Percentiles rank a stretch among this genome's conserved stretches.
phyloP scores from a whole-genome alignment of 2,329 filamentous ascomycete genomes.

The Penicillium sp. region DNA sequence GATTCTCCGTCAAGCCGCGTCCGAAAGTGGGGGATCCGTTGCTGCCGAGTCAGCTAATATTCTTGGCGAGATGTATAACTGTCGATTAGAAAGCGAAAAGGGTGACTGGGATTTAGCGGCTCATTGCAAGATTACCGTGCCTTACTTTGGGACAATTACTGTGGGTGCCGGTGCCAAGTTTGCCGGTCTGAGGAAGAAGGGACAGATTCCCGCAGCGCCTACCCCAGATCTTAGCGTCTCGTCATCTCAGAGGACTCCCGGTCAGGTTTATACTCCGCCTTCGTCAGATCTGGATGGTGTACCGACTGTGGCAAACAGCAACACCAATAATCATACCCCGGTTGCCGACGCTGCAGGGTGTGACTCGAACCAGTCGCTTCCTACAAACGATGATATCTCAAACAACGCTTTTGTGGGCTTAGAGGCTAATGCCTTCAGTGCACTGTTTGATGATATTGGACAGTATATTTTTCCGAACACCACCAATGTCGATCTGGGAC shows the following conservation, averaged over 20 bases:
- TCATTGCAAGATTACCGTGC: conserved; percentile 44
- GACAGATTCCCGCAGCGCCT: conserved; percentile 11
- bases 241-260: conserved; percentile 11
- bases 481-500: conserved; percentile 32
- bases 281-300: conserved; percentile 20
- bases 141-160: conserved; percentile 48
- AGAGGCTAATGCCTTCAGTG: conserved; percentile 24
- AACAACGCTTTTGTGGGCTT: conserved; percentile 20
- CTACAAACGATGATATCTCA: conserved; percentile 12
- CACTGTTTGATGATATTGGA: conserved; percentile 25
- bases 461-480: conserved; percentile 28
- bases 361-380: not conserved
- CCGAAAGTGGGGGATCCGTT: conserved; percentile 41
- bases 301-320: not conserved
- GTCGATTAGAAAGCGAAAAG: not conserved
- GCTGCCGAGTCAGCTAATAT: conserved; percentile 45
- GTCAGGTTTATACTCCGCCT: conserved; percentile 26
- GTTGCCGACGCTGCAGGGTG: not conserved
- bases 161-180: conserved; percentile 38
- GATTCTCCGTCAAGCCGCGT: conserved; percentile 34
- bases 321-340: not conserved
- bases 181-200: conserved; percentile 11
- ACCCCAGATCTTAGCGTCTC: not conserved
- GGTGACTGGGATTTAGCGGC: not conserved
- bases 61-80: conserved; percentile 38